Evolutionary conservation across 2,329 filamentous ascomycete genomes (phyloP), one percentile per base, ranked within the genome.

Genomic region (Botryotinia calthae): DNA sequence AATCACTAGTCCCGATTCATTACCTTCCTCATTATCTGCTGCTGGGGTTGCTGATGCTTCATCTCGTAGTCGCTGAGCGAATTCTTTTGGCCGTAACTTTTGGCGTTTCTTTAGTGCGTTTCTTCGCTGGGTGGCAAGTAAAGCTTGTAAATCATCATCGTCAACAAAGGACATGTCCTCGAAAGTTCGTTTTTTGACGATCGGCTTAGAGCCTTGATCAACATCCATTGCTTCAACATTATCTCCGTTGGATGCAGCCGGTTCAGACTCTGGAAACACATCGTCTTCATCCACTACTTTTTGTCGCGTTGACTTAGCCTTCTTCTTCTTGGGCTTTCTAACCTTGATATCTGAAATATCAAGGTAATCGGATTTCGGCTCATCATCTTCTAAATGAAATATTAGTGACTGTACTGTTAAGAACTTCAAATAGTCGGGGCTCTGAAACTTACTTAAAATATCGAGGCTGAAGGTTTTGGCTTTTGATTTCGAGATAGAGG

Each of bases 281-380:
- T 81, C 88, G 72, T 91, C 89, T 44, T 90, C 88, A 59, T 90
- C 88, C n/a, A 86, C 83, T 1, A 86, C 87, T 77, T 91, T 92
- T 80, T 92, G 89, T 68, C 93, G 87, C 2, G 91, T 93, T 37
- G 88, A 86, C 81, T 94, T 95, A 46, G 89, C 87, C 83, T 95
- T 96, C 84, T 95, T 97, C 83, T 91, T 98, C 83, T 97, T 98
- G 0, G 93, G 91, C 82, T 97, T 99, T 84, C 94, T 97, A 75
- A 98, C 88, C 82, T 98, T 99, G 79, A 98, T 88, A 77, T 96
- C 91, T 2, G 92, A 93, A 25, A 91, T 84, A 75, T 97, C 94
- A 76, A 97, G 86, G 81, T 99, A 99, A 81, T 99, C 96, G 28
- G 95, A 97, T 25, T 88, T 84, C 1, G 90, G 90, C 14, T 88